Percentiles rank a stretch among this genome's conserved stretches.
Conservation (phyloP, 306 rosid species). For the Rubus parviflorus region DNA sequence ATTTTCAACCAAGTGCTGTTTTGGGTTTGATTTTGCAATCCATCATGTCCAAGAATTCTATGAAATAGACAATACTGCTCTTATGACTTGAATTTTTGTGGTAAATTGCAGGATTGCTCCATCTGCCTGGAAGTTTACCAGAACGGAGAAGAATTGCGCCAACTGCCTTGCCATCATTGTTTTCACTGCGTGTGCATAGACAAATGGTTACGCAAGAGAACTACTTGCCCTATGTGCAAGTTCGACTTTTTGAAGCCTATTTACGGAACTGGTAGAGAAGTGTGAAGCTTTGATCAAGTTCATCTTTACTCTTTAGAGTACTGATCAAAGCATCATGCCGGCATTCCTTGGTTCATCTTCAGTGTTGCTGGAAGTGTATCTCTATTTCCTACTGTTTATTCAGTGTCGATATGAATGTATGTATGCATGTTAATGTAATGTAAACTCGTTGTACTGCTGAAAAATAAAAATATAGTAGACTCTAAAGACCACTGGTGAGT, state of each 20-base stretch:
- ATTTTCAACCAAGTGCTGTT: neutral
- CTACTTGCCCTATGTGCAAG: slow-evolving; percentile 93
- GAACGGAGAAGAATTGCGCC: slow-evolving; percentile 63
- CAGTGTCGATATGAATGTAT: neutral
- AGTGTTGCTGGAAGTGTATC: neutral
- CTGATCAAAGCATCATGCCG: neutral
- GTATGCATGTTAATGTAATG: neutral
- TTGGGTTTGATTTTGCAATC: neutral
- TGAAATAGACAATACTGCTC: neutral
- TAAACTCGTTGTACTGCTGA: slow-evolving; percentile 1
- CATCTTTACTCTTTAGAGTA: neutral
- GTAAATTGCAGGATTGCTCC: slow-evolving; percentile 70
- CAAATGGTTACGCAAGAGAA: slow-evolving; percentile 78
- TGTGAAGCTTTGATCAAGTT: slow-evolving; percentile 14
- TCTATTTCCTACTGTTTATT: neutral
- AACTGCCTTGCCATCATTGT: slow-evolving; percentile 85
- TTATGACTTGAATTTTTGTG: slow-evolving; percentile 22
- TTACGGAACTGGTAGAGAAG: slow-evolving; percentile 35
- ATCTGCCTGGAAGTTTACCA: slow-evolving; percentile 76
- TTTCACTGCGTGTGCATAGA: slow-evolving; percentile 85
- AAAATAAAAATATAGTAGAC: neutral
- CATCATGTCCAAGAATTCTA: neutral
- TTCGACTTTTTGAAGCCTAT: slow-evolving; percentile 56
- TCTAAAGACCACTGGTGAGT: no score
- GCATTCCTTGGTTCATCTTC: neutral